phyloP scores from a whole-genome alignment of 108 stramenopile genomes.

The Parietichytrium sp. region DNA sequence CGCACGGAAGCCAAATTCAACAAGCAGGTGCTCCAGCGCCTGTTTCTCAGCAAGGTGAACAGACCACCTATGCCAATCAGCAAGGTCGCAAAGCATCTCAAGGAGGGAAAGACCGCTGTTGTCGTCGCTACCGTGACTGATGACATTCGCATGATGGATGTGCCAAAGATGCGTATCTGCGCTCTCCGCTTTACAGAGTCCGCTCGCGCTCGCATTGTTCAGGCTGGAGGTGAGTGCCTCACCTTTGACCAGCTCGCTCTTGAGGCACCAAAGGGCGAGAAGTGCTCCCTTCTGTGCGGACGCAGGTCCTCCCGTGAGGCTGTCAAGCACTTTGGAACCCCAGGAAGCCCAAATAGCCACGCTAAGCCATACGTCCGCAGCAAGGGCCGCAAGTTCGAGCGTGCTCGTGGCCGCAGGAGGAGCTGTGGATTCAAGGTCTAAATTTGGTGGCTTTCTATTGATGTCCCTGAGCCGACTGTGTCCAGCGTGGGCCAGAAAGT shows the following conservation, averaged over 20 bases:
- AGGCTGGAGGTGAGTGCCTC: slow-evolving; percentile 96
- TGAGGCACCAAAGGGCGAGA: slow-evolving; percentile 87
- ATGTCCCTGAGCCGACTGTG: no score
- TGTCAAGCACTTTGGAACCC: slow-evolving; percentile 94
- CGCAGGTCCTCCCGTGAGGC: slow-evolving; percentile 92
- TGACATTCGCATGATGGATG: slow-evolving; percentile 94
- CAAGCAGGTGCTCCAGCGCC: slow-evolving; percentile 88
- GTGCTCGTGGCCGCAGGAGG: slow-evolving; percentile 96
- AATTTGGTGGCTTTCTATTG: no score
- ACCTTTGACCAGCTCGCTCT: slow-evolving; percentile 98
- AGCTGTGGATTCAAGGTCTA: slow-evolving; percentile 97
- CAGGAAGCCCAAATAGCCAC: slow-evolving; percentile 82
- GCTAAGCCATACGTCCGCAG: slow-evolving; percentile 96
- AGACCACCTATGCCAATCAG: slow-evolving; percentile 89
- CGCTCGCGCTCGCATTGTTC: slow-evolving; percentile 94
- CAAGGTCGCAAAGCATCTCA: slow-evolving; percentile 88
- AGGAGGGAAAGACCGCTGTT: slow-evolving; percentile 80
- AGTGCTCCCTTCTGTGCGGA: slow-evolving; percentile 96
- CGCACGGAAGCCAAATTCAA: slow-evolving; percentile 96
- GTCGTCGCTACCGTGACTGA: slow-evolving; percentile 97
- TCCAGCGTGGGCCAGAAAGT: no score
- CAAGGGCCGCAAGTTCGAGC: slow-evolving; percentile 99
- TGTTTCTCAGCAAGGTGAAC: slow-evolving; percentile 97
- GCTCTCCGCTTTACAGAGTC: slow-evolving; percentile 95
- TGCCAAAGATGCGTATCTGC: slow-evolving; percentile 86